Base-by-base conservation (phyloP, 139 green algal genomes). In the Spirogloea muscicola region DNA sequence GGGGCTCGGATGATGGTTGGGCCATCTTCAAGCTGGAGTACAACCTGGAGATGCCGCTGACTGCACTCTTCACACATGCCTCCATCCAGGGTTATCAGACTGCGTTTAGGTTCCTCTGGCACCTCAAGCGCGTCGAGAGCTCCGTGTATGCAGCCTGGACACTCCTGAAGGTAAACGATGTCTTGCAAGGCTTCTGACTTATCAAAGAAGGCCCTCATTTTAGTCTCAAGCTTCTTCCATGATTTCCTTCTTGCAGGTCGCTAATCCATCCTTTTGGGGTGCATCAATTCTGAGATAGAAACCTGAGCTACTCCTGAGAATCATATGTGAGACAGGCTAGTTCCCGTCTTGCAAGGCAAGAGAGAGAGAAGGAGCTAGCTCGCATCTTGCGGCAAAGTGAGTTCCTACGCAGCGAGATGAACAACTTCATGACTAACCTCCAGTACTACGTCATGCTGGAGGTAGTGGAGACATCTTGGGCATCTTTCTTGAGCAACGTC, bases 371-470 rank as follows among this genome's bases (percentile, higher is more conserved):
- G 46, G 46, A 21, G 46, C 46, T 55, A 31, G 46, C 21, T 21
- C 21, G 46, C 21, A 21, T 55, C 46, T 55, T 55, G 46, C 82
- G 84, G 1, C 62, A 67, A 40, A 91, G 84, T 76, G 85, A 96
- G 57, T 71, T 69, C 33, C 63, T 93, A 43, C 83, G 92, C 13
- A 84, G 68, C 38, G 91, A 97, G 52, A 95, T 96, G 89, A 84
- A 84, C 10, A 89, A 95, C 79, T 94, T 97, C 59, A 85, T 79
- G 13, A 90, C 80, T 49, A 93, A 93, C 86, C 84, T 97, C 76
- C 91, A 97, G 87, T 89, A 91, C 84, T 96, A 97, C 86, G 85
- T 96, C 63, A 90, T 91, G 85, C 93, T 93, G 61, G 92, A 97
- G 75, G 70, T 90, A 33, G 70, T 92, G 27, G 88, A 95, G 65